Conservation (phyloP, 2,329 filamentous ascomycete species). For the Aspergillus tanneri region DNA sequence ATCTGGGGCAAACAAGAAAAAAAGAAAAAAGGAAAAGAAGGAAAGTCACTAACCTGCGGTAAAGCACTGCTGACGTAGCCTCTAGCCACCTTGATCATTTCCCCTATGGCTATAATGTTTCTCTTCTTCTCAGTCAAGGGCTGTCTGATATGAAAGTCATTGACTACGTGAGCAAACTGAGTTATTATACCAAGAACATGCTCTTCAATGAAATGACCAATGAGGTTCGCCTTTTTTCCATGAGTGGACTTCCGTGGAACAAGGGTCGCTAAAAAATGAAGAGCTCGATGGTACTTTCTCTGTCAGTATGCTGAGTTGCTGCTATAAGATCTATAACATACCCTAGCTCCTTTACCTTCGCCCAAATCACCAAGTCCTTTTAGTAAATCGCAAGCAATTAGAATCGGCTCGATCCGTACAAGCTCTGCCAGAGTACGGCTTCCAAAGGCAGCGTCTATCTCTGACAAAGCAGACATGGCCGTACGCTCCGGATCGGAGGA, state of each 20-base stretch:
- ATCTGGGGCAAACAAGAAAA: not conserved
- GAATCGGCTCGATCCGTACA: constrained; percentile 71
- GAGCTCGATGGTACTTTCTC: constrained; percentile 50
- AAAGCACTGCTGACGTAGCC: constrained; percentile 73
- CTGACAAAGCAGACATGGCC: constrained; percentile 66
- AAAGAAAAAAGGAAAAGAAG: not conserved
- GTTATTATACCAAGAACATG: constrained; percentile 87
- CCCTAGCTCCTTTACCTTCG: constrained; percentile 53
- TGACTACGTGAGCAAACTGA: constrained; percentile 74
- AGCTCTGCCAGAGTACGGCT: constrained; percentile 65
- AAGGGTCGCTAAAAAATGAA: constrained; percentile 51
- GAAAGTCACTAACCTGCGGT: constrained; percentile 67
- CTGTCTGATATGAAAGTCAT: constrained; percentile 61
- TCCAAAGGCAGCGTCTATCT: constrained; percentile 69
- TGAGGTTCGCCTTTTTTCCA: constrained; percentile 54
- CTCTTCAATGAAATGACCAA: constrained; percentile 74
- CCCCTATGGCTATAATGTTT: constrained; percentile 78
- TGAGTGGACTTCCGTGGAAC: constrained; percentile 51
- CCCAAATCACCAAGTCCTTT: constrained; percentile 72
- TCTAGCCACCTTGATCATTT: constrained; percentile 78
- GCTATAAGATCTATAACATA: constrained; percentile 43
- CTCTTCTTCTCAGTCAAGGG: constrained; percentile 68
- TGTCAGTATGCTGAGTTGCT: constrained; percentile 9
- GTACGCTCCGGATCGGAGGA: constrained; percentile 66
- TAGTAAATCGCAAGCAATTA: constrained; percentile 76